Evolutionary conservation across 164 flowering plant species (phyloP).

Genomic region (Sextonia rubra): DNA sequence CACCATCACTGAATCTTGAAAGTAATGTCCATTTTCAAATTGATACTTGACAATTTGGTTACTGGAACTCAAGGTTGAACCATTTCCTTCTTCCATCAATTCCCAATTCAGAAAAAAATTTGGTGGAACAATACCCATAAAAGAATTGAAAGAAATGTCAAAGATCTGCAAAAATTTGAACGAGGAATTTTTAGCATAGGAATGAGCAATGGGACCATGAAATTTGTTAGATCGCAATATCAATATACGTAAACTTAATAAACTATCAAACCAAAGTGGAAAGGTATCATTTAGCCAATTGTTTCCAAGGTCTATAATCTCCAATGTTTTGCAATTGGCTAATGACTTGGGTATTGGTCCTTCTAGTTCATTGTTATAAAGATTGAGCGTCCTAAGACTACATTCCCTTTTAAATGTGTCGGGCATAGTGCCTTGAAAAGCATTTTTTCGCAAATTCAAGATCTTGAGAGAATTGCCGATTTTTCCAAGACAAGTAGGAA

Average conservation of each 20-base stretch:
- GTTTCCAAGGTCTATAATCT: slow-evolving; percentile 2
- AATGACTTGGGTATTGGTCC: too few relatives aligned
- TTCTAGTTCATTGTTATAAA: background rate
- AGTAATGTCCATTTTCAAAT: too few relatives aligned
- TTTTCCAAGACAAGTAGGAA: background rate
- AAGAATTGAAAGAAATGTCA: too few relatives aligned
- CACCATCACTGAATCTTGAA: too few relatives aligned
- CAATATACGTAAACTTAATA: background rate
- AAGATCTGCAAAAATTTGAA: too few relatives aligned
- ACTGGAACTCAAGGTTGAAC: too few relatives aligned
- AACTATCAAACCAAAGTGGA: background rate
- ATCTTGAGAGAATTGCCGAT: background rate
- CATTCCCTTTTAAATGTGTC: background rate
- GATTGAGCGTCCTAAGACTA: background rate
- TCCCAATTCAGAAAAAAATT: too few relatives aligned
- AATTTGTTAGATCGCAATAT: slow-evolving; percentile 3
- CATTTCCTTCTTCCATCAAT: too few relatives aligned
- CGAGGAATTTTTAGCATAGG: too few relatives aligned
- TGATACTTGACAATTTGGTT: too few relatives aligned
- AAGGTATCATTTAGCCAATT: slow-evolving; percentile 2
- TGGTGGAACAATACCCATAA: too few relatives aligned
- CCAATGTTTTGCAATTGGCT: background rate
- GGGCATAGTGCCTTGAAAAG: background rate
- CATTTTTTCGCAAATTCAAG: background rate
- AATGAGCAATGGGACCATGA: too few relatives aligned